A percentile compares a stretch with the other conserved stretches of the same genome.
Conservation (phyloP, 805 yeast species). For the Scheffersomyces spartinae region DNA sequence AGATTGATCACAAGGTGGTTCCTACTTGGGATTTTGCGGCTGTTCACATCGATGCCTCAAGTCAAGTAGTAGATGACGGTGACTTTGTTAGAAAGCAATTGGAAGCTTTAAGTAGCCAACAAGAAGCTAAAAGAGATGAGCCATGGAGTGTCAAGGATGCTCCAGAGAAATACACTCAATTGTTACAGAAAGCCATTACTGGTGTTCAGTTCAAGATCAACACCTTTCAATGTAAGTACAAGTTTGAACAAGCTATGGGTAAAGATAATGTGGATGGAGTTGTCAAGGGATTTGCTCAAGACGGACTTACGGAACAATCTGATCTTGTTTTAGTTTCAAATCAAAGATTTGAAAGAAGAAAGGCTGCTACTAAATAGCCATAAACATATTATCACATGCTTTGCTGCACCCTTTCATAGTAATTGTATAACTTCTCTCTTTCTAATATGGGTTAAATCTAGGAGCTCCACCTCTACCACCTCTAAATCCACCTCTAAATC, state of each 20-base stretch:
- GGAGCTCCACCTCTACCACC: conserved; percentile 11
- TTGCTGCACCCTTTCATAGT: too few species aligned
- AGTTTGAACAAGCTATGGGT: conserved; percentile 42
- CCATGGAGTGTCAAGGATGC: conserved; percentile 52
- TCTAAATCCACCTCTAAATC: conserved; percentile 9
- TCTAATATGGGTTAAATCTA: too few species aligned
- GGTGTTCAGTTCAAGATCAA: conserved; percentile 44
- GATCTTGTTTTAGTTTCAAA: too few species aligned
- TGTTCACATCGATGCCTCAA: conserved; percentile 44
- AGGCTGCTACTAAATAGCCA: too few species aligned
- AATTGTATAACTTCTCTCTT: too few species aligned
- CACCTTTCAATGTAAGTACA: conserved; percentile 40
- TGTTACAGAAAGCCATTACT: conserved; percentile 37
- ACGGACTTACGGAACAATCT: conserved; percentile 18
- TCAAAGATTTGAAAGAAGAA: too few species aligned
- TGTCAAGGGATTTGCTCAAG: conserved; percentile 32
- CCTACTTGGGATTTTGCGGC: conserved; percentile 61
- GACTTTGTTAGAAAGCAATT: conserved; percentile 36
- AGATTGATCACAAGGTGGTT: conserved; percentile 47
- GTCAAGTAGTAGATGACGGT: conserved; percentile 31
- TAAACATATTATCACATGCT: too few species aligned
- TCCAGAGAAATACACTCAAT: conserved; percentile 33
- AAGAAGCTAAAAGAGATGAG: conserved; percentile 30
- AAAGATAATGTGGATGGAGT: conserved; percentile 40
- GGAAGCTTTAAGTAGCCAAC: conserved; percentile 31